phyloP scores from a whole-genome alignment of 129 eudicot genomes.

The Ambrosia artemisiifolia region DNA sequence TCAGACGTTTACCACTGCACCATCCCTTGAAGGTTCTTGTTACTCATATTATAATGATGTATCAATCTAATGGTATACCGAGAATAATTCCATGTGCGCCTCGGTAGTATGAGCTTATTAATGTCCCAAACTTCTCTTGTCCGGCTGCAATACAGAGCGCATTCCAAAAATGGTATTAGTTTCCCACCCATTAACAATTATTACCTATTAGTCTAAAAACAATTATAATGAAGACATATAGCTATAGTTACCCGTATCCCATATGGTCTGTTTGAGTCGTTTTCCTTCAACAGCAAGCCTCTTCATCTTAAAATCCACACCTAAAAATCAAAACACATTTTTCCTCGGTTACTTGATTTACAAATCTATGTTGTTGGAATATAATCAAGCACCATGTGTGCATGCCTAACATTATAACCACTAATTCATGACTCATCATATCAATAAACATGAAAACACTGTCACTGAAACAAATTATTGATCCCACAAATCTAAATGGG shows the following conservation, averaged over 20 bases:
- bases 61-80: constrained; percentile 41
- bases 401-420: constrained; percentile 5
- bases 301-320: constrained; percentile 92
- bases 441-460: constrained; percentile 7
- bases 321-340: constrained; percentile 32
- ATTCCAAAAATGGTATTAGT: not conserved
- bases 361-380: constrained; percentile 5
- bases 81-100: constrained; percentile 91
- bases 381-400: not conserved
- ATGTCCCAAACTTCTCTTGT: constrained; percentile 82
- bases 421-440: not conserved
- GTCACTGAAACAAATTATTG: not conserved
- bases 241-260: constrained; percentile 73
- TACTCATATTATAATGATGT: no score
- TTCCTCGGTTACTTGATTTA: not conserved
- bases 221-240: not conserved
- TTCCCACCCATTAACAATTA: not conserved
- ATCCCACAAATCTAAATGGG: not conserved
- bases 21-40: no score
- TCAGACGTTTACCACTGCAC: no score
- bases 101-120: constrained; percentile 81
- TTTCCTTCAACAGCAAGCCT: constrained; percentile 70
- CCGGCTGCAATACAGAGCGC: constrained; percentile 54
- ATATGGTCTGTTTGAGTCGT: constrained; percentile 72
- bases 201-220: not conserved